Percentiles rank a stretch among this genome's conserved stretches.
Evolutionary conservation across 2,329 filamentous ascomycete species (phyloP).

Genomic region (Ceratocystis huliohia): DNA sequence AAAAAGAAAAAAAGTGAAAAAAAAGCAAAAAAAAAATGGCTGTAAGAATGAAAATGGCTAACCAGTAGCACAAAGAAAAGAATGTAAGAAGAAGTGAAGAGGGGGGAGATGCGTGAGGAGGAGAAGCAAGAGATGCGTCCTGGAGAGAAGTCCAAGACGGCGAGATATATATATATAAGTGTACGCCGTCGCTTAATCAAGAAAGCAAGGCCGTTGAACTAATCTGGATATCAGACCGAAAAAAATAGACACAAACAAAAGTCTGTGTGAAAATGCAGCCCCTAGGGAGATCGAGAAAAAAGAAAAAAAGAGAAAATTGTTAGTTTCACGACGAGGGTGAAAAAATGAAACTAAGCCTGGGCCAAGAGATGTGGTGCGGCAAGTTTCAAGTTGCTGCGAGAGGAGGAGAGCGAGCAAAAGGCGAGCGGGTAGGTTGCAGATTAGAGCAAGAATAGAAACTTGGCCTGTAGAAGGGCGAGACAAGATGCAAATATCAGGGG

Average conservation of each 20-base stretch:
- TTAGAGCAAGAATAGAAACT: not conserved
- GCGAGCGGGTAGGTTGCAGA: not conserved
- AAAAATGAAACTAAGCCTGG: not conserved
- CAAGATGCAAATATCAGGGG: not conserved
- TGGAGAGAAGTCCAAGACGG: not conserved
- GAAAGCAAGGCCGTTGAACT: too few relatives aligned
- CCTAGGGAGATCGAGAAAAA: not conserved
- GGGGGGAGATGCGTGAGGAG: constrained; percentile 8
- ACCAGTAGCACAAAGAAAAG: constrained; percentile 4
- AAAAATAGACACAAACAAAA: not conserved
- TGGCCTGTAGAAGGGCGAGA: not conserved
- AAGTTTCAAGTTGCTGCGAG: constrained; percentile 3
- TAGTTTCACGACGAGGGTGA: constrained; percentile 1
- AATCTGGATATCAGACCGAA: not conserved
- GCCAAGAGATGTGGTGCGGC: not conserved
- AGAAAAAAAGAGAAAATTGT: not conserved
- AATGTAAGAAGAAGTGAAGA: constrained; percentile 8
- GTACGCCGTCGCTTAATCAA: not conserved
- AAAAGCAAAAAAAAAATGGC: not conserved
- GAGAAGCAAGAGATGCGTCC: not conserved
- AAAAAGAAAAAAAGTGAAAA: not conserved
- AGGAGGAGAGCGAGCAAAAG: not conserved
- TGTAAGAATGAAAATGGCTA: not conserved
- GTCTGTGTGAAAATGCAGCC: constrained; percentile 2
- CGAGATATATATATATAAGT: constrained; percentile 6